Evolutionary conservation across 352 stramenopile species (phyloP).

Genomic region (Phytophthora quininea): DNA sequence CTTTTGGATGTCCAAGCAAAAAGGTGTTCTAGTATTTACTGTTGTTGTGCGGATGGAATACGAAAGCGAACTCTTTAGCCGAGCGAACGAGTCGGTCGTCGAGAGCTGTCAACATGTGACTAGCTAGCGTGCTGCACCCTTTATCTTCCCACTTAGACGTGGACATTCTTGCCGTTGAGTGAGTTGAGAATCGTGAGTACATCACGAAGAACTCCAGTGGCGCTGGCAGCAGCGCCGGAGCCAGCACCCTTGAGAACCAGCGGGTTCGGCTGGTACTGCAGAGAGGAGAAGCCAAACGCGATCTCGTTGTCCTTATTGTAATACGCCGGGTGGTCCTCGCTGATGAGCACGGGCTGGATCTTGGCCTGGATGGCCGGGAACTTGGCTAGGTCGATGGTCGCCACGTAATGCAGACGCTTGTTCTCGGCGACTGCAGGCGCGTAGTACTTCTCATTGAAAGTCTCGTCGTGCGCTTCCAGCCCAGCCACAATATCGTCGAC

Average conservation of each 20-base stretch:
- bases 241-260: slow-evolving; percentile 76
- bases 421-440: slow-evolving; percentile 40
- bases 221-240: slow-evolving; percentile 61
- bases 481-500: slow-evolving; percentile 54
- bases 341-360: slow-evolving; percentile 59
- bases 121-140: slow-evolving; percentile 33
- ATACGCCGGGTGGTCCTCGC: slow-evolving; percentile 66
- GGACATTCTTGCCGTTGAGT: slow-evolving; percentile 61
- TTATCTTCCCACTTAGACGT: slow-evolving; percentile 23
- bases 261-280: slow-evolving; percentile 70
- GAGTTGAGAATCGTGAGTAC: slow-evolving; percentile 77
- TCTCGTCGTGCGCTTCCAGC: slow-evolving; percentile 60
- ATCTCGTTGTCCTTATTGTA: slow-evolving; percentile 78
- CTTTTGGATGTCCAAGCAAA: neutral
- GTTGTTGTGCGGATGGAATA: slow-evolving; percentile 23
- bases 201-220: slow-evolving; percentile 77
- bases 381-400: slow-evolving; percentile 60
- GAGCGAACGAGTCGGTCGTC: slow-evolving; percentile 24
- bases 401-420: slow-evolving; percentile 73
- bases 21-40: neutral
- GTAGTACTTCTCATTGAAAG: slow-evolving; percentile 66
- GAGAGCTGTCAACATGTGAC: slow-evolving; percentile 19
- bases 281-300: slow-evolving; percentile 70
- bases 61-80: slow-evolving; percentile 15
- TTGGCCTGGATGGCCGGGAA: slow-evolving; percentile 57